These are phyloP conservation scores for Pythium volutum DNA, from an alignment of 352 stramenopile genomes.

Conservation along the genomic window DNA sequence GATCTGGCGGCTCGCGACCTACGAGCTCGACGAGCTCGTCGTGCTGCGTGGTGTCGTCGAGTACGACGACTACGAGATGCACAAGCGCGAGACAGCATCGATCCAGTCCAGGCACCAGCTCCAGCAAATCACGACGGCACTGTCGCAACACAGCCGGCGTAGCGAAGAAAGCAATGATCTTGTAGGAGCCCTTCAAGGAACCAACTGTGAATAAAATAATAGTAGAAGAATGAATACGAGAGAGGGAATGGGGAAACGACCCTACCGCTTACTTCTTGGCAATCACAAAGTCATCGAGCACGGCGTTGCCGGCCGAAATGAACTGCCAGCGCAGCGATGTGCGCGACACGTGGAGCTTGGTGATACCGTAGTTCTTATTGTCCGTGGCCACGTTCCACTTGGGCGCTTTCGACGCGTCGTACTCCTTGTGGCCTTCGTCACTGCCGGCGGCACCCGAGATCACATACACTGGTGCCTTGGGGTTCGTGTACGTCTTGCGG, in stretches of 20 bases:
- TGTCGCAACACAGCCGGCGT: neutral
- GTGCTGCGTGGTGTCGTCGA: slow-evolving; percentile 22
- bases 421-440: slow-evolving; percentile 21
- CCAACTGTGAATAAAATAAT: no score
- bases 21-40: slow-evolving; percentile 16
- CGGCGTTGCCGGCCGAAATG: slow-evolving; percentile 12
- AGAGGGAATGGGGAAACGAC: no score
- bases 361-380: slow-evolving; percentile 31
- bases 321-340: slow-evolving; percentile 21
- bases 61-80: slow-evolving; percentile 18
- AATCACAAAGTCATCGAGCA: slow-evolving; percentile 6
- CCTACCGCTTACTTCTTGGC: neutral
- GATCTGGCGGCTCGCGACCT: slow-evolving; percentile 17
- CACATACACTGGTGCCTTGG: slow-evolving; percentile 48
- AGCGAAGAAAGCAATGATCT: no score
- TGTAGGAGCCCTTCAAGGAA: no score
- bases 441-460: slow-evolving; percentile 33
- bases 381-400: slow-evolving; percentile 20
- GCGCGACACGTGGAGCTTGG: slow-evolving; percentile 31
- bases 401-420: slow-evolving; percentile 7
- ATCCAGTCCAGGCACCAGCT: neutral
- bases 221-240: no score
- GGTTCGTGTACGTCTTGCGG: slow-evolving; percentile 34
- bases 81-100: neutral
- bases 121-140: slow-evolving; percentile 1